A percentile compares a stretch with the other conserved stretches of the same genome.
phyloP scores from a whole-genome alignment of 768 basidiomycete species.

The Pleurotus sapidus region DNA sequence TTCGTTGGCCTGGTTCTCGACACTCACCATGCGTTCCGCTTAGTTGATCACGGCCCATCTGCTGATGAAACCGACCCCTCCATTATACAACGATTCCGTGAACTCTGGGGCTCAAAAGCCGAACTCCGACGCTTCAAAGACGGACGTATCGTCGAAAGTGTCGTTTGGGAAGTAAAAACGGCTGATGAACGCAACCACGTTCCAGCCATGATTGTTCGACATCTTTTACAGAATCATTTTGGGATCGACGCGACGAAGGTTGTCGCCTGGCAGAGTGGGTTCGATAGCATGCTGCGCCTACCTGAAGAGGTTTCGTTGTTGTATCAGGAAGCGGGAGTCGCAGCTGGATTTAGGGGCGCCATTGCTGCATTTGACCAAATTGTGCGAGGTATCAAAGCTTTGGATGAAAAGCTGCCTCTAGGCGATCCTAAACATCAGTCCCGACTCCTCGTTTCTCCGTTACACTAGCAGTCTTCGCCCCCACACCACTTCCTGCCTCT shows the following conservation, averaged over 20 bases:
- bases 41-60: constrained; percentile 91
- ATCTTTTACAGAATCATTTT: constrained; percentile 78
- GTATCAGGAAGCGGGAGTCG: constrained; percentile 35
- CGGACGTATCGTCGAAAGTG: constrained; percentile 86
- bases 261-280: constrained; percentile 54
- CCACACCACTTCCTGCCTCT: constrained; percentile 63
- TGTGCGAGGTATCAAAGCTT: constrained; percentile 68
- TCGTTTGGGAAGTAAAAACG: constrained; percentile 92
- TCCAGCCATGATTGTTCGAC: constrained; percentile 68
- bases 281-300: constrained; percentile 56
- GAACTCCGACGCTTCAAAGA: constrained; percentile 96
- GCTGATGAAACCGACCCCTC: constrained; percentile 58
- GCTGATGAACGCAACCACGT: constrained; percentile 79
- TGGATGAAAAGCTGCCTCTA: constrained; percentile 78
- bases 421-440: constrained; percentile 70
- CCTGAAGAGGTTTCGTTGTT: constrained; percentile 51
- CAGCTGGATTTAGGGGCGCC: constrained; percentile 69
- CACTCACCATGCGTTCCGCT: constrained; percentile 67
- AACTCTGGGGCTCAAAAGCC: constrained; percentile 89
- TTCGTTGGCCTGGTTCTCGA: constrained; percentile 74
- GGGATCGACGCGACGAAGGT: constrained; percentile 52
- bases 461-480: constrained; percentile 84
- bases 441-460: constrained; percentile 70
- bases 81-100: constrained; percentile 61
- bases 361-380: constrained; percentile 77